These are phyloP conservation scores for Basipetospora sp. DNA, from an alignment of 2,329 filamentous ascomycete genomes.

Conservation along the genomic window DNA sequence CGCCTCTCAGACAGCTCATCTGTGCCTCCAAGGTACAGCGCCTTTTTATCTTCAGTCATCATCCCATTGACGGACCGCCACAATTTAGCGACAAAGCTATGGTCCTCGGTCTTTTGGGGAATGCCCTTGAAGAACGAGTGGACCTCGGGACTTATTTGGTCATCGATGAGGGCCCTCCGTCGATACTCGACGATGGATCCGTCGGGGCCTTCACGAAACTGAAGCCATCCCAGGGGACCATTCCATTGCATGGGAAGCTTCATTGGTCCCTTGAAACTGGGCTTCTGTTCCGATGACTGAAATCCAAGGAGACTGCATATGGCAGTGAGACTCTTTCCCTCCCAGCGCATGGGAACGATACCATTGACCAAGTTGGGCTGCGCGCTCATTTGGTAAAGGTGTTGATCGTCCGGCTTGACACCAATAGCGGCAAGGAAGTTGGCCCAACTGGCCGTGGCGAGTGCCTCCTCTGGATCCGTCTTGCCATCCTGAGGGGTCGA, in stretches of 20 bases:
- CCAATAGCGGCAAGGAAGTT: background rate
- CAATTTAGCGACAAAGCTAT: too few species aligned
- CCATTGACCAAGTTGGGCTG: background rate
- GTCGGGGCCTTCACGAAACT: background rate
- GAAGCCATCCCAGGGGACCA: background rate
- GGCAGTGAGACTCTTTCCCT: background rate
- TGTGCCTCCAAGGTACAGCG: too few species aligned
- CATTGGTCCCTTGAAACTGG: background rate
- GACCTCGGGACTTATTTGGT: too few species aligned
- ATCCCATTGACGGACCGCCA: too few species aligned
- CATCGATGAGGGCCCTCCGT: too few species aligned
- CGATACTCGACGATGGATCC: too few species aligned
- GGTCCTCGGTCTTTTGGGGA: too few species aligned
- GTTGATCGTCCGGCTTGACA: background rate
- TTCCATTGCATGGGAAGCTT: background rate
- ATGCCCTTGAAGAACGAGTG: too few species aligned
- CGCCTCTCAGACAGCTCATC: too few species aligned
- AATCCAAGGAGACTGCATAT: background rate
- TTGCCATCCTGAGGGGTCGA: background rate
- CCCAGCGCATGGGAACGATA: background rate
- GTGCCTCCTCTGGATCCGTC: background rate
- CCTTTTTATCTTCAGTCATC: too few species aligned
- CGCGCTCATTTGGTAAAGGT: background rate
- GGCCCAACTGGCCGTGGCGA: background rate
- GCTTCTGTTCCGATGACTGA: background rate